These are phyloP conservation scores for Hyaloscypha bicolor DNA, from an alignment of 495 filamentous ascomycete genomes.

Conservation along the genomic window DNA sequence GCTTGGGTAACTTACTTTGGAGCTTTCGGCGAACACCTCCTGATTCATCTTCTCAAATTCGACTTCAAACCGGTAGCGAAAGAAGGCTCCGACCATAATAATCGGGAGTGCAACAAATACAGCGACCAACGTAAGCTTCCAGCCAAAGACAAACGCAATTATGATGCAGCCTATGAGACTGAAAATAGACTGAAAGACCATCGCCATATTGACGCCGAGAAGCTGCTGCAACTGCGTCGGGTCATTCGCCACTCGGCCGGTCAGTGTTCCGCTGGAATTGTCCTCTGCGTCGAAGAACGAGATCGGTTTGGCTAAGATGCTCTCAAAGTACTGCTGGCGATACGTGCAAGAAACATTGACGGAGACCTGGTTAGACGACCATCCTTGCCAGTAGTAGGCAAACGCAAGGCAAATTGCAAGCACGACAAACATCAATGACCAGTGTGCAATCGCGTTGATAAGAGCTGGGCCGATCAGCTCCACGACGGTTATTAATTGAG, in stretches of 20 bases:
- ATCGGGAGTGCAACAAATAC: constrained; percentile 51
- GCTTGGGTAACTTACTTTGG: constrained; percentile 32
- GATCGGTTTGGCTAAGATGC: constrained; percentile 55
- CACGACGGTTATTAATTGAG: too few relatives aligned
- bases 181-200: constrained; percentile 46
- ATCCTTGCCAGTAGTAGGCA: too few relatives aligned
- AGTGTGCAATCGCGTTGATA: too few relatives aligned
- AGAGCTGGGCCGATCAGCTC: too few relatives aligned
- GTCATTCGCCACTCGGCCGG: constrained; percentile 55
- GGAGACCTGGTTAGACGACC: too few relatives aligned
- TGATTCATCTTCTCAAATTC: constrained; percentile 52
- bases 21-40: constrained; percentile 53
- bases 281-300: constrained; percentile 63
- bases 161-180: constrained; percentile 51
- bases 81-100: constrained; percentile 50
- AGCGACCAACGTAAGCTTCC: constrained; percentile 49
- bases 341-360: constrained; percentile 32
- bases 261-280: constrained; percentile 63
- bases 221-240: constrained; percentile 66
- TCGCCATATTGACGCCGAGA: constrained; percentile 55
- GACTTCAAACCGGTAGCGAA: constrained; percentile 52
- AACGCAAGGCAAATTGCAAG: too few relatives aligned
- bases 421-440: too few relatives aligned
- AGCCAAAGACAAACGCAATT: constrained; percentile 55
- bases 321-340: constrained; percentile 58